Percentiles rank a stretch among this genome's conserved stretches.
phyloP scores from a whole-genome alignment of 352 stramenopile species.

The Pythium utonaiense region DNA sequence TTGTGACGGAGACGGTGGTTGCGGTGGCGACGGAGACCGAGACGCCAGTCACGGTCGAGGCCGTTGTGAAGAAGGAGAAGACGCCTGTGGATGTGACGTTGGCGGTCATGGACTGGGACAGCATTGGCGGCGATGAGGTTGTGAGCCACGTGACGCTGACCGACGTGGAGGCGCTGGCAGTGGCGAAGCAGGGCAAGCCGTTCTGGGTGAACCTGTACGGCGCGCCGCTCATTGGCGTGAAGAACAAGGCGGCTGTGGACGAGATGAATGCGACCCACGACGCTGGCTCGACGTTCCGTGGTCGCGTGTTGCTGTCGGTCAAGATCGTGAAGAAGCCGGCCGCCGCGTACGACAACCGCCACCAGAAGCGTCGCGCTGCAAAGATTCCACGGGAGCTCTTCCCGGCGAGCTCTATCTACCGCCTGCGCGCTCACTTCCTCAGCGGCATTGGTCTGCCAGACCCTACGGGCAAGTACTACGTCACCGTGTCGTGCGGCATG shows the following conservation, averaged over 20 bases:
- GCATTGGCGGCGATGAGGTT: slow-evolving; percentile 58
- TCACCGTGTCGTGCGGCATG: slow-evolving; percentile 55
- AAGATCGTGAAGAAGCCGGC: slow-evolving; percentile 48
- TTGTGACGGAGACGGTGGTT: not conserved
- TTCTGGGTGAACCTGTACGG: slow-evolving; percentile 81
- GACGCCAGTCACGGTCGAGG: not conserved
- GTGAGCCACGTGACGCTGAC: slow-evolving; percentile 49
- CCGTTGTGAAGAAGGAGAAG: not conserved
- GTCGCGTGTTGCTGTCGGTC: slow-evolving; percentile 66
- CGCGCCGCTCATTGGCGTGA: slow-evolving; percentile 48
- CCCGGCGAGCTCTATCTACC: slow-evolving; percentile 53
- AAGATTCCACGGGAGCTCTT: slow-evolving; percentile 45
- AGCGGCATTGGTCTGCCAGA: slow-evolving; percentile 53
- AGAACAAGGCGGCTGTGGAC: slow-evolving; percentile 33
- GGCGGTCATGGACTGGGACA: slow-evolving; percentile 69
- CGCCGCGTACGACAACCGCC: slow-evolving; percentile 58
- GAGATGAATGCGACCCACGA: slow-evolving; percentile 61
- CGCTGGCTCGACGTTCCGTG: slow-evolving; percentile 72
- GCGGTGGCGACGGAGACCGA: not conserved
- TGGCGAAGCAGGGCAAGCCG: slow-evolving; percentile 29
- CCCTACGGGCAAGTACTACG: slow-evolving; percentile 35
- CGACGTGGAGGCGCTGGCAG: slow-evolving; percentile 33
- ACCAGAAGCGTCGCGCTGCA: slow-evolving; percentile 62
- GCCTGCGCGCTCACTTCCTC: slow-evolving; percentile 66
- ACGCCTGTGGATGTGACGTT: slow-evolving; percentile 30